A percentile compares a stretch with the other conserved stretches of the same genome.
phyloP scores from a whole-genome alignment of 1,139 yeast genomes.

The Saccharomyces hybrid region DNA sequence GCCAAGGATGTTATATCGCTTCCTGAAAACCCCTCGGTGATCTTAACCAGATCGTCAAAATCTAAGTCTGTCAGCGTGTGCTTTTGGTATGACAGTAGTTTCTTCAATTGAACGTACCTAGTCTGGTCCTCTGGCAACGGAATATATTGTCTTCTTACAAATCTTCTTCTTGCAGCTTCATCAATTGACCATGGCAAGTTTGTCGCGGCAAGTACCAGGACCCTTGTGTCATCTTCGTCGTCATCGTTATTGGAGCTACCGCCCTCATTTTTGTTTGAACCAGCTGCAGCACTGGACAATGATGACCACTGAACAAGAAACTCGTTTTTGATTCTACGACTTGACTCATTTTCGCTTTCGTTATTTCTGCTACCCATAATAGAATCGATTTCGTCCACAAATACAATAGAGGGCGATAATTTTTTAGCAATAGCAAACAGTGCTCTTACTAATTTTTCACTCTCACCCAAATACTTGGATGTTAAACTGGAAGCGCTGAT shows the following conservation, averaged over 20 bases:
- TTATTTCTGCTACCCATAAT: slow-evolving; percentile 68
- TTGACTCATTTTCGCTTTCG: slow-evolving; percentile 81
- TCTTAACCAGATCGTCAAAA: slow-evolving; percentile 47
- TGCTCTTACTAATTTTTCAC: no score
- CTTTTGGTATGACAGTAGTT: slow-evolving; percentile 67
- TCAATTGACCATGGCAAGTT: slow-evolving; percentile 97
- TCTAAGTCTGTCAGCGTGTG: slow-evolving; percentile 63
- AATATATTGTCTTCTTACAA: slow-evolving; percentile 87
- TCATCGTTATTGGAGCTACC: slow-evolving; percentile 33
- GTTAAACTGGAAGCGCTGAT: slow-evolving; percentile 23
- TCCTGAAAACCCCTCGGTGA: slow-evolving; percentile 83
- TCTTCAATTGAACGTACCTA: slow-evolving; percentile 60
- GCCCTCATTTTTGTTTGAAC: slow-evolving; percentile 42
- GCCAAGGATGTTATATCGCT: slow-evolving; percentile 93
- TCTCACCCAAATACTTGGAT: no score
- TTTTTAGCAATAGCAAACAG: no score
- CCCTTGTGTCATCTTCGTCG: slow-evolving; percentile 63
- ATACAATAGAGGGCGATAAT: no score
- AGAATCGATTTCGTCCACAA: slow-evolving; percentile 44
- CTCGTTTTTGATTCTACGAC: slow-evolving; percentile 87
- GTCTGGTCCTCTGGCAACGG: slow-evolving; percentile 91
- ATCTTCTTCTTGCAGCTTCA: slow-evolving; percentile 94
- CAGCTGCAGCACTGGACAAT: slow-evolving; percentile 88
- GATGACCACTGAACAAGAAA: slow-evolving; percentile 95
- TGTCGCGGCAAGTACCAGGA: slow-evolving; percentile 89